Evolutionary conservation across 1,284 basidiomycete genomes (phyloP), one percentile per base, ranked within the genome.

Genomic region (Apiotrichum mycotoxinovorans): DNA sequence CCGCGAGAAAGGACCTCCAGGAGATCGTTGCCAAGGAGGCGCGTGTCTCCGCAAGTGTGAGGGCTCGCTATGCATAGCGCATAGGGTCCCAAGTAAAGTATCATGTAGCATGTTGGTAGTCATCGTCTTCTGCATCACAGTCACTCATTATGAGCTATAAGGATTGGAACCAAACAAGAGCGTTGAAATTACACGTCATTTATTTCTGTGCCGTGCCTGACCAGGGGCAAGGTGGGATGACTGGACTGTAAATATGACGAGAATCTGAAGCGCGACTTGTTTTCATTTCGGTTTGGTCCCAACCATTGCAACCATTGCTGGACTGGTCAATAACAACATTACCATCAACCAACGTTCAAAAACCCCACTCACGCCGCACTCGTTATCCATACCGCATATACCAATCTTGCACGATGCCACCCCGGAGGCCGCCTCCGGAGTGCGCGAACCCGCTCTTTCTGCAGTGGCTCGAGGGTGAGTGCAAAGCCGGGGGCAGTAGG

Each of bases 401-500:
- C 30, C 11, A 47, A 47, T n/a, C 47, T 30, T 42, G 41, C 34
- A 37, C 30, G 44, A 47, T 51, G 55, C 38, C 54, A 42, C 43
- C 54, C 33, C 40, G 46, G 47, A 41, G 20, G 40, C 40, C 42
- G 20, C 59, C 60, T 15, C 51, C 65, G 33, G 60, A 58, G 48
- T 76, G 74, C 56, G 76, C 74, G 3, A 77, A 77, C 54, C 74
- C 74, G 11, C 63, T 77, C 14, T 77, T 71, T 59, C 58, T 75
- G n/a, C 56, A 62, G 46, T 75, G 72, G 74, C 64, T 74, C 45
- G 61, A 74, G 57, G 73, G 73, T 73, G 38, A 48, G 67, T 58
- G 17, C 2, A n/a, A n/a, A n/a, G n/a, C n/a, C n/a, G n/a, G n/a
- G 3, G n/a, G n/a, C 4, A 27, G 4, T 22, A 9, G 5, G 2